These are phyloP conservation scores for Leucocoprinus sp. DNA, from an alignment of 768 basidiomycete genomes.

Conservation along the genomic window DNA sequence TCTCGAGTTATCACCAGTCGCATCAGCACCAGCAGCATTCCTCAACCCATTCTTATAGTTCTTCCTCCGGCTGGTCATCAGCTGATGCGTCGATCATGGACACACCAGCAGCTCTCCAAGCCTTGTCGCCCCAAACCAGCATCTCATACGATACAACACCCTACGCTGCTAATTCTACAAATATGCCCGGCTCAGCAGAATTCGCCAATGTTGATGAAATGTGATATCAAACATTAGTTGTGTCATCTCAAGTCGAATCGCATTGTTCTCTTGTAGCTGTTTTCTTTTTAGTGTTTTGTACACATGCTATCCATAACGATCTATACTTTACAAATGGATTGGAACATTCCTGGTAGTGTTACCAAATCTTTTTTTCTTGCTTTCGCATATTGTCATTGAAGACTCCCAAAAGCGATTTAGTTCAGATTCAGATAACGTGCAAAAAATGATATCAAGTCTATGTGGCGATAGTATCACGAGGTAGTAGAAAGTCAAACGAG, in stretches of 20 bases:
- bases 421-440: not conserved
- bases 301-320: not conserved
- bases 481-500: not conserved
- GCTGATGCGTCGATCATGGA: slow-evolving; percentile 22
- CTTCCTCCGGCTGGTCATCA: slow-evolving; percentile 34
- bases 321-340: slow-evolving; percentile 4
- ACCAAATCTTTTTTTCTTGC: not conserved
- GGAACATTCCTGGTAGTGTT: not conserved
- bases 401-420: not conserved
- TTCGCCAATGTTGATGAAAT: slow-evolving; percentile 33
- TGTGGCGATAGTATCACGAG: not conserved
- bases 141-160: slow-evolving; percentile 28
- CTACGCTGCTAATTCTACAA: slow-evolving; percentile 24
- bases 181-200: slow-evolving; percentile 35
- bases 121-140: slow-evolving; percentile 20
- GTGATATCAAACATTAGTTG: too few species aligned
- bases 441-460: not conserved
- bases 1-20: slow-evolving; percentile 28
- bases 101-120: slow-evolving; percentile 25
- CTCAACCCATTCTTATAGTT: slow-evolving; percentile 27
- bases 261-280: slow-evolving; percentile 10
- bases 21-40: slow-evolving; percentile 3
- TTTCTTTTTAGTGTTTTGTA: not conserved
- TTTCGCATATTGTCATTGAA: not conserved
- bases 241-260: not conserved